Evolutionary conservation across 148 eudicot species (phyloP).

Genomic region (Arbutus unedo): DNA sequence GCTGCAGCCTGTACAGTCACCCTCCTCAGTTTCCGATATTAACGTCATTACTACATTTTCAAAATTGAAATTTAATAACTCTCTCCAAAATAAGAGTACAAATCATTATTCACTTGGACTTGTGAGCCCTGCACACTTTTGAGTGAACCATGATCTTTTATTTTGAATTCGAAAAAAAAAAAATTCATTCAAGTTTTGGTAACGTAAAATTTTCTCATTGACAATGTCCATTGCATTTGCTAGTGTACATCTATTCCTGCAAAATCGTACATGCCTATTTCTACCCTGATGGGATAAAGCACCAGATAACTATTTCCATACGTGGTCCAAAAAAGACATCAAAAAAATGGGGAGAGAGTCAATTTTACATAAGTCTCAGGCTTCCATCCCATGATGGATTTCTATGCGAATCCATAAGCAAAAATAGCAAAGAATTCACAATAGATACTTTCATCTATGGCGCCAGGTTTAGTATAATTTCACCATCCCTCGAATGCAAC

Average conservation of each 20-base stretch:
- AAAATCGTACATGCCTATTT: background rate
- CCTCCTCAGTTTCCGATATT: too few species aligned
- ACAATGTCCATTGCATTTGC: background rate
- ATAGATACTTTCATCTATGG: background rate
- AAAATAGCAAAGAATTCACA: background rate
- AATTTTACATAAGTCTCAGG: background rate
- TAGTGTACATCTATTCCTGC: background rate
- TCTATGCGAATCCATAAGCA: background rate
- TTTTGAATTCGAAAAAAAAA: too few species aligned
- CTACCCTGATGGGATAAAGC: background rate
- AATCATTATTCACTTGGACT: too few species aligned
- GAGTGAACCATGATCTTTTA: too few species aligned
- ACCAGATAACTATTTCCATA: background rate
- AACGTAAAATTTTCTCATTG: too few species aligned
- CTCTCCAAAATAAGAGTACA: too few species aligned
- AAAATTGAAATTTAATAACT: too few species aligned
- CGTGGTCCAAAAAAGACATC: background rate
- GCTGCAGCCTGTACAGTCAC: too few species aligned
- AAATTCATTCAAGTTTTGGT: too few species aligned
- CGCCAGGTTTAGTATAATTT: background rate
- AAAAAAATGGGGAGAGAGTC: background rate
- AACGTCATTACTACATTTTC: too few species aligned
- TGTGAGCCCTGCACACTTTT: too few species aligned
- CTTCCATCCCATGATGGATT: background rate
- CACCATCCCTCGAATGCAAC: background rate